Evolutionary conservation across 2,329 filamentous ascomycete species (phyloP).

Genomic region (Sclerotinia subarctica): DNA sequence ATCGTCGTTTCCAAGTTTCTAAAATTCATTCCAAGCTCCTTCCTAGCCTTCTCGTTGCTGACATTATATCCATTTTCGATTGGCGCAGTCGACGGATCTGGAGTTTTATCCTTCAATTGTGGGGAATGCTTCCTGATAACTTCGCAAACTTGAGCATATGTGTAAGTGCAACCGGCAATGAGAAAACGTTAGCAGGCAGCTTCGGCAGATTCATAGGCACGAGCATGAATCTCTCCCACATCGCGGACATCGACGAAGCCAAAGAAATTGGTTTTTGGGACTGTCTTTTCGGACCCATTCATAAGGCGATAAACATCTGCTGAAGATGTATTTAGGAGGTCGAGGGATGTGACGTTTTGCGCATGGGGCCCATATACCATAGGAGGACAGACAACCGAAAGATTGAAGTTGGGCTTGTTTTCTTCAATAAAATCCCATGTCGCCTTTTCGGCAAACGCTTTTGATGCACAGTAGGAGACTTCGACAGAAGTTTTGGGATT

Average conservation of each 20-base stretch:
- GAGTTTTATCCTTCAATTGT: constrained; percentile 47
- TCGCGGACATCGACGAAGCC: constrained; percentile 59
- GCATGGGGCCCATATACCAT: constrained; percentile 60
- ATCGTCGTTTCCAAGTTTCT: constrained; percentile 28
- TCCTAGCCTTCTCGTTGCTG: constrained; percentile 30
- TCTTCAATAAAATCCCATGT: constrained; percentile 59
- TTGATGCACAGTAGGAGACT: constrained; percentile 41
- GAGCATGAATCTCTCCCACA: constrained; percentile 59
- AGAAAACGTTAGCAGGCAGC: constrained; percentile 62
- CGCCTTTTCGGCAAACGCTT: constrained; percentile 63
- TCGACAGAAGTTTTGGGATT: constrained; percentile 20
- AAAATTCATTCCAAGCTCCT: constrained; percentile 31
- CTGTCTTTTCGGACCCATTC: constrained; percentile 54
- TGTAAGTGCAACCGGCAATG: constrained; percentile 55
- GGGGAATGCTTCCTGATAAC: constrained; percentile 54
- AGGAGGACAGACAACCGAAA: constrained; percentile 59
- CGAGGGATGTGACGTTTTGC: constrained; percentile 57
- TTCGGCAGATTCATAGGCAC: constrained; percentile 52
- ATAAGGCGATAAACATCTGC: constrained; percentile 62
- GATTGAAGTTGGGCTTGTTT: constrained; percentile 52
- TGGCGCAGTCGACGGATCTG: constrained; percentile 36
- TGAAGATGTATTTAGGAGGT: constrained; percentile 68
- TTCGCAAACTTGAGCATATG: constrained; percentile 56
- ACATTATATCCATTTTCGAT: constrained; percentile 28
- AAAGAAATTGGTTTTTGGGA: constrained; percentile 47